Conservation (phyloP, 257 asterid species). For the Plectranthus barbatus region DNA sequence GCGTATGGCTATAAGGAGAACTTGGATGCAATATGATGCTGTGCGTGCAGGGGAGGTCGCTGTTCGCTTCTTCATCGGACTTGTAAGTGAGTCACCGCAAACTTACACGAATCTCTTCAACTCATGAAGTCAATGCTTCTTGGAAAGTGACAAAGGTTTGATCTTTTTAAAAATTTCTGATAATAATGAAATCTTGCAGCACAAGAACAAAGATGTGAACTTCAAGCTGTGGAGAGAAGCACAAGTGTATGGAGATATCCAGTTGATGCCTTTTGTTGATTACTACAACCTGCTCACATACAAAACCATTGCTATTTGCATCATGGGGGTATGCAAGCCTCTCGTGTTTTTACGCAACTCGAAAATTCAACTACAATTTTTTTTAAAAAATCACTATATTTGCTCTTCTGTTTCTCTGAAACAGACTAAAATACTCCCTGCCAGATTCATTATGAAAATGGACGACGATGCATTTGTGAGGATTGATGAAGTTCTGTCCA, state of each 20-base stretch:
- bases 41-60: slow-evolving; percentile 75
- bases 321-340: slow-evolving; percentile 62
- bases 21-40: slow-evolving; percentile 93
- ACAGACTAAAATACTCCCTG: slow-evolving; percentile 67
- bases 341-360: not conserved
- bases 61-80: slow-evolving; percentile 89
- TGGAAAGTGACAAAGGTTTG: not conserved
- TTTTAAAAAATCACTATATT: not conserved
- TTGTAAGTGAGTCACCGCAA: slow-evolving; percentile 55
- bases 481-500: slow-evolving; percentile 67
- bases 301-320: slow-evolving; percentile 85
- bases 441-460: slow-evolving; percentile 81
- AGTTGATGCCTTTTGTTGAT: slow-evolving; percentile 93
- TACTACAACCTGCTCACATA: slow-evolving; percentile 74
- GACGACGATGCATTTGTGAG: slow-evolving; percentile 98
- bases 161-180: not conserved
- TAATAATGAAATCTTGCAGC: slow-evolving; percentile 39
- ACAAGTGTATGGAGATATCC: slow-evolving; percentile 69
- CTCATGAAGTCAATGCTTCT: no score
- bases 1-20: slow-evolving; percentile 87
- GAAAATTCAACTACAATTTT: not conserved
- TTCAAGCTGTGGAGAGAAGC: slow-evolving; percentile 85
- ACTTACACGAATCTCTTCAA: not conserved
- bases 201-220: slow-evolving; percentile 78
- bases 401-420: not conserved